Conservation (phyloP, 768 basidiomycete species). For the Termitomyces sp. region DNA sequence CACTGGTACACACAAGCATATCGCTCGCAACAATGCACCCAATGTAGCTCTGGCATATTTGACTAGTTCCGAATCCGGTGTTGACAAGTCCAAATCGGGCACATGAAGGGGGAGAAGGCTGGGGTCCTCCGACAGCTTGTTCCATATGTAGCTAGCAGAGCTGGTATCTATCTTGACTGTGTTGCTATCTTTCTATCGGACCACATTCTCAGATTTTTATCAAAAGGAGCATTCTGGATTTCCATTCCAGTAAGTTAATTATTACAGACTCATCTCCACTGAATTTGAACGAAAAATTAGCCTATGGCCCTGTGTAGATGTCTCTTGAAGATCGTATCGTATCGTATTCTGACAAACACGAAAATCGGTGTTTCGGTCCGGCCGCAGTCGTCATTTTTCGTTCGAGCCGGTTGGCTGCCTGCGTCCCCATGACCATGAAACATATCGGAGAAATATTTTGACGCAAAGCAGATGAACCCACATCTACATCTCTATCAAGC, state of each 20-base stretch:
- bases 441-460: slow-evolving; percentile 6
- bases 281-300: background rate
- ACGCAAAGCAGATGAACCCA: slow-evolving; percentile 3
- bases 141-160: background rate
- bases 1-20: slow-evolving; percentile 45
- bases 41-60: slow-evolving; percentile 40
- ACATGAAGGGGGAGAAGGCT: background rate
- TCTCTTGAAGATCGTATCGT: slow-evolving; percentile 7
- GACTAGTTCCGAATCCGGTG: slow-evolving; percentile 8
- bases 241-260: background rate
- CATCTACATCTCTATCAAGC: slow-evolving; percentile 15
- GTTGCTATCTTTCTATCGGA: background rate
- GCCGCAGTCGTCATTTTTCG: slow-evolving; percentile 5
- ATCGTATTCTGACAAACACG: background rate
- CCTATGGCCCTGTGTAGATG: slow-evolving; percentile 9
- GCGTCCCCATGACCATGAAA: slow-evolving; percentile 4
- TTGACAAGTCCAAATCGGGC: background rate
- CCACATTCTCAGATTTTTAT: background rate
- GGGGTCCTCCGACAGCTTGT: background rate
- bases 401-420: background rate
- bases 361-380: slow-evolving; percentile 12
- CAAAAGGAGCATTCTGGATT: background rate
- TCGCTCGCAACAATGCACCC: slow-evolving; percentile 44
- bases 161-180: background rate
- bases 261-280: background rate